These are phyloP conservation scores for Xylaria sp. DNA, from an alignment of 2,329 filamentous ascomycete genomes.

Conservation along the genomic window DNA sequence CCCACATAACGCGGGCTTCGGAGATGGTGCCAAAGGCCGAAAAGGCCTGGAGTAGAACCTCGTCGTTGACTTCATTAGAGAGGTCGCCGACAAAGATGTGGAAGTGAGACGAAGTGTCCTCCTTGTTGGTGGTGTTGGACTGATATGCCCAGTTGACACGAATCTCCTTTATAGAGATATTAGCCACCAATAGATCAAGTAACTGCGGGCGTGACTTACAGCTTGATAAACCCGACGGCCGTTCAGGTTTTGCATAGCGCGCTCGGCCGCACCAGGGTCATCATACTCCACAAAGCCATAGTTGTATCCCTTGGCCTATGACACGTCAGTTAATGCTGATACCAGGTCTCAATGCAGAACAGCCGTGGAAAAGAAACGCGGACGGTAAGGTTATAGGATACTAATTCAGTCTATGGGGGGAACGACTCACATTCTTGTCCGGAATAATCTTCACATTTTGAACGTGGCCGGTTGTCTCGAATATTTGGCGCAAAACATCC, in stretches of 20 bases:
- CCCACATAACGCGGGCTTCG: slow-evolving; percentile 99
- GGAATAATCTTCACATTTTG: slow-evolving; percentile 99
- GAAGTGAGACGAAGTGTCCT: slow-evolving; percentile 97
- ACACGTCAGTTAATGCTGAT: slow-evolving; percentile 1
- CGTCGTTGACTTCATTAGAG: slow-evolving; percentile 98
- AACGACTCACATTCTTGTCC: slow-evolving; percentile 86
- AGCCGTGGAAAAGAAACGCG: background rate
- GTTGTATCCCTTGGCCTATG: slow-evolving; percentile 89
- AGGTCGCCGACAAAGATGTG: slow-evolving; percentile 98
- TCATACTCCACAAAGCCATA: slow-evolving; percentile 99
- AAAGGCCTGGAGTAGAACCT: slow-evolving; percentile 88
- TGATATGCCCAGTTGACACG: slow-evolving; percentile 99
- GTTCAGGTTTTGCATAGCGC: slow-evolving; percentile 95
- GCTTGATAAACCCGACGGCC: slow-evolving; percentile 92
- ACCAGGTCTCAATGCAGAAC: background rate
- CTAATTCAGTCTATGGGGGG: background rate
- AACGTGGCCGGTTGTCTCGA: slow-evolving; percentile 97
- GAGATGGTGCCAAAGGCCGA: slow-evolving; percentile 93
- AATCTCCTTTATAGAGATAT: slow-evolving; percentile 65
- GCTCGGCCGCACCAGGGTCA: slow-evolving; percentile 90
- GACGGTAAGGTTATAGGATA: background rate
- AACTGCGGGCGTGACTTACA: slow-evolving; percentile 48
- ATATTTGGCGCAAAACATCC: slow-evolving; percentile 94
- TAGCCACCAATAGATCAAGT: background rate
- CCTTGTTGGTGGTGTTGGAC: slow-evolving; percentile 88